Conservation (phyloP, 305 asterid species). For the Plantago coronopus region DNA sequence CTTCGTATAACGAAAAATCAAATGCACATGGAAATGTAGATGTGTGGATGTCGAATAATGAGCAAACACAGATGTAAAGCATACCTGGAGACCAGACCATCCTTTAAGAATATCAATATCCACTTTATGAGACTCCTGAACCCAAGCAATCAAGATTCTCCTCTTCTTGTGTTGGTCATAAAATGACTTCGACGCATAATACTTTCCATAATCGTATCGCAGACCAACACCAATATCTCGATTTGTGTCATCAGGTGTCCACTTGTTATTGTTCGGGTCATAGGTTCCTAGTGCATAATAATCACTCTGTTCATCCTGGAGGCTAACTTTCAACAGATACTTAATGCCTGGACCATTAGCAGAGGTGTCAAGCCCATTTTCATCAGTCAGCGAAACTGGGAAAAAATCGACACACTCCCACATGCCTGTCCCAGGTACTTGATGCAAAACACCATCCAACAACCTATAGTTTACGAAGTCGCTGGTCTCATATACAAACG, state of each 20-base stretch:
- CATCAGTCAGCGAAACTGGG: conserved; percentile 19
- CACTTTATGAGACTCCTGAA: conserved; percentile 46
- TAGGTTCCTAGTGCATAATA: conserved; percentile 49
- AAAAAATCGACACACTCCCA: conserved; percentile 41
- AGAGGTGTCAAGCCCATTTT: conserved; percentile 50
- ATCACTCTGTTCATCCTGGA: conserved; percentile 42
- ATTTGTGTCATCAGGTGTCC: conserved; percentile 49
- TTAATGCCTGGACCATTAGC: conserved; percentile 42
- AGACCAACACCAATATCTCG: conserved; percentile 53
- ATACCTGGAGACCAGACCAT: conserved; percentile 53
- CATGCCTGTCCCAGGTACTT: conserved; percentile 58
- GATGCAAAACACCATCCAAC: conserved; percentile 37
- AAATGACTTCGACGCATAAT: conserved; percentile 29
- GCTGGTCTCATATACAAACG: conserved; percentile 48
- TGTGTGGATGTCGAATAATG: neutral
- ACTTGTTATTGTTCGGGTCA: conserved; percentile 30
- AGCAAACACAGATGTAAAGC: conserved; percentile 13
- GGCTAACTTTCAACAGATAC: conserved; percentile 51
- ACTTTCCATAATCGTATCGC: conserved; percentile 11
- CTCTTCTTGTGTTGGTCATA: conserved; percentile 43
- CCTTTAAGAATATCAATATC: conserved; percentile 42
- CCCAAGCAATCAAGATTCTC: conserved; percentile 23
- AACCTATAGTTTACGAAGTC: conserved; percentile 34
- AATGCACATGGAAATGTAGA: neutral
- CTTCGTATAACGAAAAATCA: no score